Base-by-base conservation (phyloP, 768 basidiomycete species). In the Pleurotus salmoneostramineus region DNA sequence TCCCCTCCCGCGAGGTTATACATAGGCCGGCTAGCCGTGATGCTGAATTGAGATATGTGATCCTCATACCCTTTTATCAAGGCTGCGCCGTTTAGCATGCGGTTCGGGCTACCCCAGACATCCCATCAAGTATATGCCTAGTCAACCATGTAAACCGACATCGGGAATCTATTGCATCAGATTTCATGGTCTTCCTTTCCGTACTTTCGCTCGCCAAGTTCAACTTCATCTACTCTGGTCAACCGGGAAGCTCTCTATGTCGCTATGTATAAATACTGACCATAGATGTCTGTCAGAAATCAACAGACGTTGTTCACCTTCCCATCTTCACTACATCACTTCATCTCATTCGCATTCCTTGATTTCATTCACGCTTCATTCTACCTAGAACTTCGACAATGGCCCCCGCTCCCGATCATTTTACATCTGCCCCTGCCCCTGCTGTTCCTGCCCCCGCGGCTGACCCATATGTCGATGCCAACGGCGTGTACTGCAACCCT, bases 401-500 rank as follows among this genome's bases (percentile, higher is more conserved):
- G 44, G 37, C 37, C 8, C 44, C 44, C 8, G 44, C 44, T 17
- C 8, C 17, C 15, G 40, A 42, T 42, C 40, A 42, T 42, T 45
- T 45, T 17, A 11, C 44, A 11, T 17, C 44, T 7, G n/a, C 44
- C 44, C 44, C 11, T 17, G 44, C 15, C 15, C 21, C 21, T 27
- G 44, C 44, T 6, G 44, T n/a, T 11, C 44, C 15, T 6, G 10
- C 44, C 44, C n/a, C 44, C 6, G 12, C 44, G 14, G 12, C 44
- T 6, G 44, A 45, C 17, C n/a, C 44, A 14, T 45, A n/a, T 17
- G 17, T 17, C 8, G 44, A 45, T 45, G 44, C 44, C 44, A 45
- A 45, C 15, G 51, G 62, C 12, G 66, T 70, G 2, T 89, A 89
- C 69, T 81, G 83, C 67, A 90, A 89, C 65, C 56, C 87, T 47